Evolutionary conservation across 495 filamentous ascomycete genomes (phyloP).

Genomic region (Penicillium riverlandense): DNA sequence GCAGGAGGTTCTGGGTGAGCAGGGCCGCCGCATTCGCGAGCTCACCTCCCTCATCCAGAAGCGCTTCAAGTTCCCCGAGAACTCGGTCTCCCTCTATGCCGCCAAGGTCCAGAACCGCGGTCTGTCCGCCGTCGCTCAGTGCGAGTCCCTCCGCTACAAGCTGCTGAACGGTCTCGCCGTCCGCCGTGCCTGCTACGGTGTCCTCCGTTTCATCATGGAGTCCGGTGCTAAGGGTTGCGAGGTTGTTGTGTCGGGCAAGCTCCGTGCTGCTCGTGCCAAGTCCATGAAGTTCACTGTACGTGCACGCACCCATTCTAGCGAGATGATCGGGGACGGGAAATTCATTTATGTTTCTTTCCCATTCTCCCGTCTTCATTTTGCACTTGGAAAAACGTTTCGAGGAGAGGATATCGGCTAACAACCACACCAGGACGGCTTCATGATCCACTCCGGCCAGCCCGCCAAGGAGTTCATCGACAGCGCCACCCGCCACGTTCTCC

Average conservation of each 20-base stretch:
- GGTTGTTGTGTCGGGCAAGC: constrained; percentile 98
- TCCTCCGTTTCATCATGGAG: constrained; percentile 99
- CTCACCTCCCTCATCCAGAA: constrained; percentile 99
- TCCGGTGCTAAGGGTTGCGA: constrained; percentile 98
- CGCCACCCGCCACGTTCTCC: constrained; percentile 96
- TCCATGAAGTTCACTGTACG: constrained; percentile 99
- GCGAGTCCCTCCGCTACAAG: constrained; percentile 99
- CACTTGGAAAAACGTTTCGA: too few relatives aligned
- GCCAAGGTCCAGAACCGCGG: constrained; percentile 99
- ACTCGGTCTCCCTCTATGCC: constrained; percentile 98
- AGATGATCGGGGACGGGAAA: too few relatives aligned
- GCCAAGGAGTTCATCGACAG: constrained; percentile 99
- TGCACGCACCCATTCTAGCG: constrained; percentile 5
- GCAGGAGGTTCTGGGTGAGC: constrained; percentile 99
- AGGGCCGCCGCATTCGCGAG: constrained; percentile 98
- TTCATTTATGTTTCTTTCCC: too few relatives aligned
- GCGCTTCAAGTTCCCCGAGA: constrained; percentile 99
- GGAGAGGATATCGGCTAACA: constrained; percentile 6
- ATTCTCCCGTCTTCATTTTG: too few relatives aligned
- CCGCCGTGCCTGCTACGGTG: constrained; percentile 97
- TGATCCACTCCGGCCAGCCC: constrained; percentile 99
- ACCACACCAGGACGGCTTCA: constrained; percentile 79
- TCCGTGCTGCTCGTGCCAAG: constrained; percentile 97
- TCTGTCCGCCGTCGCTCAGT: constrained; percentile 98
- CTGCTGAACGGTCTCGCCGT: constrained; percentile 98